A percentile compares a stretch with the other conserved stretches of the same genome.
These are phyloP conservation scores for Pueraria montana DNA, from an alignment of 306 rosid genomes.

Conservation along the genomic window DNA sequence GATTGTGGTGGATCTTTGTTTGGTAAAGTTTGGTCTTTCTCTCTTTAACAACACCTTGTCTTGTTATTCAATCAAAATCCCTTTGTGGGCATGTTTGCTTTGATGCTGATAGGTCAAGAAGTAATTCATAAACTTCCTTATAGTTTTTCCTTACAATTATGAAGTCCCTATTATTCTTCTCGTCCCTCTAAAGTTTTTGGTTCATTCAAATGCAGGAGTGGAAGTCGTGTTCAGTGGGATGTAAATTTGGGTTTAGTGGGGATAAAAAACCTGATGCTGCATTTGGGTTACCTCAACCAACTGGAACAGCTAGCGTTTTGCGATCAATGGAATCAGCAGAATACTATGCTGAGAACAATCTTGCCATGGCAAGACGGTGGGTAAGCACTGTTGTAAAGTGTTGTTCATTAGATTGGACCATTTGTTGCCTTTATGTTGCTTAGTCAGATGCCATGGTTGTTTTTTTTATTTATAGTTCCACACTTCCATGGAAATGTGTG, in stretches of 20 bases:
- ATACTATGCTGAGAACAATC: constrained; percentile 76
- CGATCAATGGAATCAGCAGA: constrained; percentile 93
- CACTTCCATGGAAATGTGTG: constrained; percentile 39
- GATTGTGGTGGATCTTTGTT: not conserved
- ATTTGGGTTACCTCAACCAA: constrained; percentile 63
- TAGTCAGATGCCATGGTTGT: not conserved
- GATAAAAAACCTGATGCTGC: constrained; percentile 70
- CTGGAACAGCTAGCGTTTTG: constrained; percentile 69
- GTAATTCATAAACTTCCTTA: not conserved
- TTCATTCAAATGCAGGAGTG: constrained; percentile 63
- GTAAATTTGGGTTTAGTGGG: constrained; percentile 68
- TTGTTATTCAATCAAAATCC: not conserved
- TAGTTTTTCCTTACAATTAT: constrained; percentile 29
- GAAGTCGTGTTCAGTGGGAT: constrained; percentile 80
- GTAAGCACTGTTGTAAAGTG: constrained; percentile 80
- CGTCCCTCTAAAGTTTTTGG: constrained; percentile 40
- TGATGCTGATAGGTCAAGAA: constrained; percentile 30
- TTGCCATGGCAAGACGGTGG: constrained; percentile 97
- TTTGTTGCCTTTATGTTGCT: constrained; percentile 24
- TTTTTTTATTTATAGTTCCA: constrained; percentile 4
- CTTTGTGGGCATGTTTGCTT: constrained; percentile 21
- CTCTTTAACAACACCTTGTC: not conserved
- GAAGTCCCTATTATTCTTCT: not conserved
- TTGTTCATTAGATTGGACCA: constrained; percentile 44
- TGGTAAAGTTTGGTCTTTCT: not conserved